Percentiles rank a stretch among this genome's conserved stretches.
Evolutionary conservation across 2,329 filamentous ascomycete species (phyloP).

Genomic region (Aspergillus tanneri): DNA sequence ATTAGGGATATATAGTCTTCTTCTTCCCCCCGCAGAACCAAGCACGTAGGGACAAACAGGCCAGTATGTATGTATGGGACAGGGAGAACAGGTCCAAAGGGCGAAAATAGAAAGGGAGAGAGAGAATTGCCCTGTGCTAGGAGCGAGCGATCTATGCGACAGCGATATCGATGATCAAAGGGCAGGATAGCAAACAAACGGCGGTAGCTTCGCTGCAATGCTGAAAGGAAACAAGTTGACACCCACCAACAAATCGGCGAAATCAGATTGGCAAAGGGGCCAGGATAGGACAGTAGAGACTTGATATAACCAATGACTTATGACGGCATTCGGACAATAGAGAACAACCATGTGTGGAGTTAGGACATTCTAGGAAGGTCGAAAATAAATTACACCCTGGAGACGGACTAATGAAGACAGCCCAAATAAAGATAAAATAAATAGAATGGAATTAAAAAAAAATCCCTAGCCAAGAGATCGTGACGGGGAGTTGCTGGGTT

Average conservation of each 20-base stretch:
- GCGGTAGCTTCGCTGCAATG: conserved; percentile 7
- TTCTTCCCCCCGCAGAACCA: background rate
- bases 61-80: no score
- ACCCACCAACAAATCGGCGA: conserved; percentile 4
- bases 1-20: background rate
- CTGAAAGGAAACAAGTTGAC: conserved; percentile 5
- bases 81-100: no score
- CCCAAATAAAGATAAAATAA: conserved; percentile 7
- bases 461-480: conserved; percentile 8
- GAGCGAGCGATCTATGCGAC: background rate
- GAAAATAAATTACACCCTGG: background rate
- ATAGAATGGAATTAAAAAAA: no score
- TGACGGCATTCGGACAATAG: background rate
- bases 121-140: background rate
- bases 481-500: conserved; percentile 4
- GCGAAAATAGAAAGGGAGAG: background rate
- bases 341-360: background rate
- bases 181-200: conserved; percentile 14
- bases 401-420: conserved; percentile 5
- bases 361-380: background rate
- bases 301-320: conserved; percentile 9
- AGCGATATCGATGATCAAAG: background rate
- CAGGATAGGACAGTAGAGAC: conserved; percentile 4
- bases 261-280: conserved; percentile 10
- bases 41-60: background rate